phyloP scores from a whole-genome alignment of 2,329 filamentous ascomycete genomes.

The Aspergillus sclerotialis region DNA sequence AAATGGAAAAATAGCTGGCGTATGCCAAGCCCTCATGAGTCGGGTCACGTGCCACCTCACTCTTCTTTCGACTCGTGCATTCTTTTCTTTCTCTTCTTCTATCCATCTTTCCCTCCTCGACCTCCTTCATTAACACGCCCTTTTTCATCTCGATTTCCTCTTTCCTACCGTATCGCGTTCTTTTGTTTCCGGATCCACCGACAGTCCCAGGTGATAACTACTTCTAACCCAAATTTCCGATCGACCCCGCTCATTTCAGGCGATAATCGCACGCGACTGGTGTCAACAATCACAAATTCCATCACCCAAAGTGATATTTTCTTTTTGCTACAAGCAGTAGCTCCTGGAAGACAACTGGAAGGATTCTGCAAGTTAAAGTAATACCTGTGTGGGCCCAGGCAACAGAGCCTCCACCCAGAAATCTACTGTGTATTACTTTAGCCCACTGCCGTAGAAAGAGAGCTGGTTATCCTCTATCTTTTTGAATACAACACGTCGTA shows the following conservation, averaged over 20 bases:
- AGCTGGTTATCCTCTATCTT: slow-evolving; percentile 14
- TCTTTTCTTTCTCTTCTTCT: slow-evolving; percentile 1
- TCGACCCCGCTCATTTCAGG: slow-evolving; percentile 24
- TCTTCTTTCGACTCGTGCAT: slow-evolving; percentile 6
- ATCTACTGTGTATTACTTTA: slow-evolving; percentile 35
- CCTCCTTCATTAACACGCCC: not conserved
- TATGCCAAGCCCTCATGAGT: slow-evolving; percentile 10
- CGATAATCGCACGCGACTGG: slow-evolving; percentile 20
- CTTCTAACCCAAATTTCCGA: slow-evolving; percentile 12
- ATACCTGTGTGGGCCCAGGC: slow-evolving; percentile 23
- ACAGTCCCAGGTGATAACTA: not conserved
- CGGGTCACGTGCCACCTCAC: slow-evolving; percentile 12
- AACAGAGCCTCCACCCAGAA: slow-evolving; percentile 22
- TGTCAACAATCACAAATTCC: slow-evolving; percentile 13
- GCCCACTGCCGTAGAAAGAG: slow-evolving; percentile 35
- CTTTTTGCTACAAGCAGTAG: slow-evolving; percentile 9
- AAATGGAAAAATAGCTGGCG: slow-evolving; percentile 9
- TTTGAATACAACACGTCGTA: slow-evolving; percentile 26
- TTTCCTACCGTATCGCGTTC: not conserved
- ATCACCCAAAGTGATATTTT: slow-evolving; percentile 10
- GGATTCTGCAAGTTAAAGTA: slow-evolving; percentile 24
- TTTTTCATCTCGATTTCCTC: slow-evolving; percentile 2
- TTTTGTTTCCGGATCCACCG: not conserved
- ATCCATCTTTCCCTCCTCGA: not conserved
- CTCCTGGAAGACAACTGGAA: slow-evolving; percentile 14